Percentiles rank a stretch among this genome's conserved stretches.
phyloP scores from a whole-genome alignment of 768 basidiomycete species.

The Crassisporium funariophilum region DNA sequence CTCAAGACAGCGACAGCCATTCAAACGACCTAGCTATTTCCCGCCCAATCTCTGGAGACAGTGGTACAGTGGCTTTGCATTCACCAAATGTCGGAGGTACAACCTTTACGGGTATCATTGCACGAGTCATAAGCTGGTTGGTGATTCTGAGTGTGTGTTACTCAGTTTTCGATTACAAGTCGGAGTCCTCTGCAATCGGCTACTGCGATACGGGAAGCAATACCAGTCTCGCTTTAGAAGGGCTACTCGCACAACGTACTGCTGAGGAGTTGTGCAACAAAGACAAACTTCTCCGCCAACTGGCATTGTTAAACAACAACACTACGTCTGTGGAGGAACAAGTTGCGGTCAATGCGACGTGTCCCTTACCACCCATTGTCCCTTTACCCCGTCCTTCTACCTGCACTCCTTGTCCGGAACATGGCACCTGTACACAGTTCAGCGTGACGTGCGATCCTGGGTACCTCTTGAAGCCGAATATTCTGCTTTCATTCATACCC shows the following conservation, averaged over 20 bases:
- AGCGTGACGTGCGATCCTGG: slow-evolving; percentile 68
- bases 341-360: slow-evolving; percentile 38
- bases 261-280: slow-evolving; percentile 58
- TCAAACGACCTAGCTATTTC: slow-evolving; percentile 34
- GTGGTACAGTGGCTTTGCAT: slow-evolving; percentile 16
- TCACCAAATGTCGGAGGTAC: slow-evolving; percentile 11
- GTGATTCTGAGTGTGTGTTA: slow-evolving; percentile 35
- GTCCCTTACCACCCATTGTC: slow-evolving; percentile 56
- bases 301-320: slow-evolving; percentile 40
- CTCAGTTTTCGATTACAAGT: slow-evolving; percentile 55
- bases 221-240: slow-evolving; percentile 60
- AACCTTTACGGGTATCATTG: slow-evolving; percentile 28
- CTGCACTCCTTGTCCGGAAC: slow-evolving; percentile 75
- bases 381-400: slow-evolving; percentile 59
- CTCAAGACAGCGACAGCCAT: slow-evolving; percentile 11
- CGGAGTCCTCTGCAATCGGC: slow-evolving; percentile 69
- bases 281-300: slow-evolving; percentile 41
- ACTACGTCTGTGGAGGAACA: slow-evolving; percentile 23
- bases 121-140: slow-evolving; percentile 45
- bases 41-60: slow-evolving; percentile 39
- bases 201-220: slow-evolving; percentile 70
- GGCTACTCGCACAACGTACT: slow-evolving; percentile 43
- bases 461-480: slow-evolving; percentile 65
- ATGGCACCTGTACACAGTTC: slow-evolving; percentile 60
- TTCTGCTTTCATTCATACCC: slow-evolving; percentile 55